Evolutionary conservation across 805 yeast species (phyloP).

Genomic region (Candida takata): DNA sequence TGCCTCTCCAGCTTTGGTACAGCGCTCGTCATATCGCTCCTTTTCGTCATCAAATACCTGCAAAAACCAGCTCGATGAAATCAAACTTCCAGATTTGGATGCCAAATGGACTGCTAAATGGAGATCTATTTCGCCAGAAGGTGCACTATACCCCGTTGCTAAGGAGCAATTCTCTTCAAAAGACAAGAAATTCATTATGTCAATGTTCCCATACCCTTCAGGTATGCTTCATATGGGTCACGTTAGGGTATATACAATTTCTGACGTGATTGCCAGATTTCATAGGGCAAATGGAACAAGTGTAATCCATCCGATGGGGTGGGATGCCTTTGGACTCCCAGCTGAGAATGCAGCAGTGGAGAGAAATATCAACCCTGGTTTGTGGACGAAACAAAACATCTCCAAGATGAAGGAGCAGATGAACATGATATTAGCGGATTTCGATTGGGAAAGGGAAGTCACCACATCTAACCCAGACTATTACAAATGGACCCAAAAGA

Average conservation of each 20-base stretch:
- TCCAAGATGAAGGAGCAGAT: conserved; percentile 79
- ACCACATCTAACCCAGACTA: conserved; percentile 83
- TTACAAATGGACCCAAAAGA: conserved; percentile 87
- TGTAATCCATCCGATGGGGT: conserved; percentile 95
- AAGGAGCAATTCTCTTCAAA: conserved; percentile 10
- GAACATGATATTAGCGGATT: conserved; percentile 69
- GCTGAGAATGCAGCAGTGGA: conserved; percentile 98
- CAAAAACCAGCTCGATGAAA: too few species aligned
- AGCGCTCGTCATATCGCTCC: too few species aligned
- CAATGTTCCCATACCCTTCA: conserved; percentile 97
- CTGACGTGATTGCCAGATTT: conserved; percentile 77
- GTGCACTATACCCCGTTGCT: conserved; percentile 32
- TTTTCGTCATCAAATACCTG: not conserved
- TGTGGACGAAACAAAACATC: conserved; percentile 83
- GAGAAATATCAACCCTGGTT: conserved; percentile 66
- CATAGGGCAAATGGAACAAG: conserved; percentile 67
- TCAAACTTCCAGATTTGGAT: conserved; percentile 27
- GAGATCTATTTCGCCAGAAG: conserved; percentile 31
- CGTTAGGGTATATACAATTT: conserved; percentile 83
- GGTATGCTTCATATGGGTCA: conserved; percentile 94
- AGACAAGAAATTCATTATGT: conserved; percentile 52
- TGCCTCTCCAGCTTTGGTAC: too few species aligned
- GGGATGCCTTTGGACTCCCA: conserved; percentile 98
- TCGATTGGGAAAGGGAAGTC: conserved; percentile 91
- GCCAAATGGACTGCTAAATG: conserved; percentile 48